Conservation (phyloP, 163 green algal genomes). For the Scenedesmus sp. region DNA sequence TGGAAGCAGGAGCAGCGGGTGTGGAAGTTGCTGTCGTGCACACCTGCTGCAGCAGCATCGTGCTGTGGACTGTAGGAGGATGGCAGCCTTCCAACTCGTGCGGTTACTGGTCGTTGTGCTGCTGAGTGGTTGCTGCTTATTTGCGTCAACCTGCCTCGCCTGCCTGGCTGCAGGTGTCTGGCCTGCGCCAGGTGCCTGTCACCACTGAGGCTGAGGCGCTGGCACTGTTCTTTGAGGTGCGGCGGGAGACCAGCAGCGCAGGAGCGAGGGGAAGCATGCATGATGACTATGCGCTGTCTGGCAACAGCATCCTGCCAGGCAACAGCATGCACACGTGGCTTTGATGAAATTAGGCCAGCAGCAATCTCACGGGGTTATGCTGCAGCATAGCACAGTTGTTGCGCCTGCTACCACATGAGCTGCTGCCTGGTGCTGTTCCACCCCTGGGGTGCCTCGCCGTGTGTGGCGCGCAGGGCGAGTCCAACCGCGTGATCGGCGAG, state of each 20-base stretch:
- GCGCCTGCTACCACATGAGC: not conserved
- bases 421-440: not conserved
- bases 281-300: no score
- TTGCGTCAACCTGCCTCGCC: not conserved
- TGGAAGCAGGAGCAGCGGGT: not conserved
- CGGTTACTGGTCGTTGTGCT: no score
- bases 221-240: slow-evolving; percentile 82
- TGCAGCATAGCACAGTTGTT: not conserved
- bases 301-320: not conserved
- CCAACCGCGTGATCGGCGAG: slow-evolving; percentile 79
- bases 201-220: slow-evolving; percentile 74
- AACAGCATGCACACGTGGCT: no score
- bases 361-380: no score
- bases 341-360: no score
- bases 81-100: not conserved
- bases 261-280: no score
- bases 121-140: no score
- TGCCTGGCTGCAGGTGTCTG: slow-evolving; percentile 57
- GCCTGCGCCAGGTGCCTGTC: slow-evolving; percentile 64
- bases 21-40: not conserved
- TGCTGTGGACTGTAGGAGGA: not conserved
- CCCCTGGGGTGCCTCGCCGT: not conserved
- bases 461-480: slow-evolving; percentile 67
- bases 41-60: not conserved
- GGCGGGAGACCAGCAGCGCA: not conserved